Base-by-base conservation (phyloP, 768 basidiomycete species). In the Nidula microcarpa region DNA sequence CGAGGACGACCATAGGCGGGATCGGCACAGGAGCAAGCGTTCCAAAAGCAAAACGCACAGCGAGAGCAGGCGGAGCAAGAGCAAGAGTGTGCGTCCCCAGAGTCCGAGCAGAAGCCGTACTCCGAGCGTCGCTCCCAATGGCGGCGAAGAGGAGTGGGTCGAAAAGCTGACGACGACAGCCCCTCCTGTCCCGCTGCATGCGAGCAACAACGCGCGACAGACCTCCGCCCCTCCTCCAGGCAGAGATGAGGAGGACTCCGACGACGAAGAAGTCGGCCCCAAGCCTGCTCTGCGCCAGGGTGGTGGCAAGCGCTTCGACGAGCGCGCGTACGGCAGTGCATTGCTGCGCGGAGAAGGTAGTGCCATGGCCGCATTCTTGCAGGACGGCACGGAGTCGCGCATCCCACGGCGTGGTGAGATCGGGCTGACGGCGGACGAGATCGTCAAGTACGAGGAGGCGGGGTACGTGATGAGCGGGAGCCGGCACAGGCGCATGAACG, bases 321-420 rank as follows among this genome's bases (percentile, higher is more conserved):
- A 91, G 62, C 84, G 94, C 18, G 82, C 89, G 44, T 99, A 94
- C 65, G 93, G 94, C 56, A 84, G 94, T 54, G 89, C 91, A 32
- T 77, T 99, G 48, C 80, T 94, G 9, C 90, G 90, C 4, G 97
- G 97, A 50, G 97, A 99, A 78, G 97, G 94, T 49, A 89, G 87
- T 57, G 97, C 97, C 36, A 98, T 99, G 94, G 97, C 97, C 1
- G 92, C 93, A 43, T 99, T 89, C 80, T 81, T 98, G 52, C 79
- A 90, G 65, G 96, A 97, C 2, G 82, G 86, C 56, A 84, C 87
- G 11, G 81, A 89, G 50, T 59, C 78, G 9, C 95, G 97, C 66
- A 99, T 98, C 62, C 97, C 97, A 1, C 92, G 97, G 57, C 91
- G 97, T 78, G 97, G 97, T 72, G 97, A 99, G 73, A 98, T 99